Conservation (phyloP, 2,329 filamentous ascomycete species). For the Xylaria hypoxylon region DNA sequence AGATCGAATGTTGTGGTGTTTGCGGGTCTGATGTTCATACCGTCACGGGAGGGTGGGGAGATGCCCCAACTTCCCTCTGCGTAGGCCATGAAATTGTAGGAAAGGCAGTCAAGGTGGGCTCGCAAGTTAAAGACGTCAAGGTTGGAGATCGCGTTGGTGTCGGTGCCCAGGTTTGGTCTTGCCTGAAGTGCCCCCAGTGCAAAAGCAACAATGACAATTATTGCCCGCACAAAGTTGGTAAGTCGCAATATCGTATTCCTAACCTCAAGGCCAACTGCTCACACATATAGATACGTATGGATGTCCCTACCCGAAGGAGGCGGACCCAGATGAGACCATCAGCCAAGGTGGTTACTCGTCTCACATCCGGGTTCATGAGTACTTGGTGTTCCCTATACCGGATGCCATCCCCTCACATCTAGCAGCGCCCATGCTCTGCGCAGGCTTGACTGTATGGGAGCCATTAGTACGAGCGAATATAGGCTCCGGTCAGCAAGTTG, state of each 20-base stretch:
- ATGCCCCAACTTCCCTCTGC: conserved; percentile 57
- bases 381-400: conserved; percentile 71
- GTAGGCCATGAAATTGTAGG: conserved; percentile 72
- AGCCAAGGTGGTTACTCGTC: conserved; percentile 73
- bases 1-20: conserved; percentile 73
- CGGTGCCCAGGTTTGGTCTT: conserved; percentile 70
- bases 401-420: conserved; percentile 62
- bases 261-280: neutral
- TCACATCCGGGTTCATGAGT: conserved; percentile 63
- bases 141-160: conserved; percentile 74
- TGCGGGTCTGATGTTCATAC: conserved; percentile 66
- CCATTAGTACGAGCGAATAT: conserved; percentile 75
- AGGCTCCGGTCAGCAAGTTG: conserved; percentile 77
- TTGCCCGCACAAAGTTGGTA: conserved; percentile 58
- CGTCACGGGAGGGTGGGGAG: conserved; percentile 51
- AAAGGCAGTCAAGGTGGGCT: conserved; percentile 56
- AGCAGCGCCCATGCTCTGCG: conserved; percentile 79
- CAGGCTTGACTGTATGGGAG: conserved; percentile 78
- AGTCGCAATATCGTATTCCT: conserved; percentile 28
- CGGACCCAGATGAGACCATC: conserved; percentile 64
- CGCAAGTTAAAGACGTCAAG: conserved; percentile 60
- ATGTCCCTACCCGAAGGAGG: conserved; percentile 67
- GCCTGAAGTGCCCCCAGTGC: conserved; percentile 63
- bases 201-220: conserved; percentile 63
- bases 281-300: conserved; percentile 65